Percentiles rank a stretch among this genome's conserved stretches.
Evolutionary conservation across 495 filamentous ascomycete genomes (phyloP).

Genomic region (Hypomontagnella monticulosa): DNA sequence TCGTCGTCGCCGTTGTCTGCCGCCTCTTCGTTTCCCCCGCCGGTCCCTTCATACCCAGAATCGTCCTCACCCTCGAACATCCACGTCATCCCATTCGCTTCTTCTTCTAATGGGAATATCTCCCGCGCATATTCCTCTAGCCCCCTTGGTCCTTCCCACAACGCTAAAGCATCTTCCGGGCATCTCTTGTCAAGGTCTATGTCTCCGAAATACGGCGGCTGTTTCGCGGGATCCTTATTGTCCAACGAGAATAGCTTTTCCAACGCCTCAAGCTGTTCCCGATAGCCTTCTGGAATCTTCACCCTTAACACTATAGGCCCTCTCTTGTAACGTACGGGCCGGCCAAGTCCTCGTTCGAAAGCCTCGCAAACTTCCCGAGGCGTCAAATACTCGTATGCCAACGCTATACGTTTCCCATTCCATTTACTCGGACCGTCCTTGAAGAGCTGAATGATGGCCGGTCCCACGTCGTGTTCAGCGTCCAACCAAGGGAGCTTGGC

Average conservation of each 20-base stretch:
- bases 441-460: slow-evolving; percentile 93
- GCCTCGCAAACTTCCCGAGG: slow-evolving; percentile 81
- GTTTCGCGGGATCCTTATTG: slow-evolving; percentile 62
- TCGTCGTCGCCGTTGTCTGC: slow-evolving; percentile 38
- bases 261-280: slow-evolving; percentile 82
- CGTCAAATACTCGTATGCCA: slow-evolving; percentile 91
- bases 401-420: slow-evolving; percentile 89
- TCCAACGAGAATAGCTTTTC: slow-evolving; percentile 69
- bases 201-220: slow-evolving; percentile 66
- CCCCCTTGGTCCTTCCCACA: slow-evolving; percentile 92
- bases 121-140: slow-evolving; percentile 97
- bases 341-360: slow-evolving; percentile 79
- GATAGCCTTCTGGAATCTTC: slow-evolving; percentile 87
- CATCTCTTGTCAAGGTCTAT: slow-evolving; percentile 64
- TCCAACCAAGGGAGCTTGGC: slow-evolving; percentile 94
- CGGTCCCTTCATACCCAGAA: slow-evolving; percentile 26
- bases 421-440: slow-evolving; percentile 91
- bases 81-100: slow-evolving; percentile 92
- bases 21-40: slow-evolving; percentile 42
- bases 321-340: slow-evolving; percentile 78
- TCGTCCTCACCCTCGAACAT: slow-evolving; percentile 67
- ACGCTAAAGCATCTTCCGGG: slow-evolving; percentile 74
- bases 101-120: slow-evolving; percentile 93
- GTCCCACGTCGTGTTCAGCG: slow-evolving; percentile 94
- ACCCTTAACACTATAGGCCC: slow-evolving; percentile 86